phyloP scores from a whole-genome alignment of 352 stramenopile species.

The Phytophthora sojae region DNA sequence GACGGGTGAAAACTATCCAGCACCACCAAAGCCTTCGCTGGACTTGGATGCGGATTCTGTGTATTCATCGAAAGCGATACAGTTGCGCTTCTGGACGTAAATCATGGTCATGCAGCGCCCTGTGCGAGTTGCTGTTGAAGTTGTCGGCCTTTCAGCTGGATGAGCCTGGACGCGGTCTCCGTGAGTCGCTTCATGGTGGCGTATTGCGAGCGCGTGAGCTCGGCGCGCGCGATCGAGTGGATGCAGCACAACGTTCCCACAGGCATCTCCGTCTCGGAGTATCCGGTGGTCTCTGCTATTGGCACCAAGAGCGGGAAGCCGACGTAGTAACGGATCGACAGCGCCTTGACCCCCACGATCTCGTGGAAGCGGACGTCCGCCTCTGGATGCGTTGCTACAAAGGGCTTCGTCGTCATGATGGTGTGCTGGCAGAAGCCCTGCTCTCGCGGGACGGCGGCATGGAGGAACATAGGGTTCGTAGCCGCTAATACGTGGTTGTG shows the following conservation, averaged over 20 bases:
- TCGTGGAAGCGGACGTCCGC: constrained; percentile 51
- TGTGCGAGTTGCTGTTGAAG: constrained; percentile 13
- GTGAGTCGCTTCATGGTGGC: constrained; percentile 42
- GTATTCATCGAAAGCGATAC: background rate
- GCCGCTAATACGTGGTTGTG: constrained; percentile 44
- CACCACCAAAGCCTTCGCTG: background rate
- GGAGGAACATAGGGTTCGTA: constrained; percentile 29
- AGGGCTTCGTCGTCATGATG: constrained; percentile 38
- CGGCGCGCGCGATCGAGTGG: constrained; percentile 30
- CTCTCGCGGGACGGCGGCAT: constrained; percentile 35
- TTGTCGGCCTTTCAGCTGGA: constrained; percentile 41
- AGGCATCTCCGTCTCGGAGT: constrained; percentile 29
- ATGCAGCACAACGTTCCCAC: constrained; percentile 52
- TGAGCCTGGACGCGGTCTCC: constrained; percentile 34
- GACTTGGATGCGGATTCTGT: background rate
- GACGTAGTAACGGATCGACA: constrained; percentile 44
- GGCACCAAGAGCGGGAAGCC: constrained; percentile 43
- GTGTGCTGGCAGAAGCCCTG: constrained; percentile 53
- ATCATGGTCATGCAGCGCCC: constrained; percentile 1
- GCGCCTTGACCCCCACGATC: constrained; percentile 17
- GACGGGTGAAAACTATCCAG: background rate
- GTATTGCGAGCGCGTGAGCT: constrained; percentile 49
- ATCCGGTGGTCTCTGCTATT: constrained; percentile 1
- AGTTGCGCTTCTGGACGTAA: background rate
- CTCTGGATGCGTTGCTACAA: constrained; percentile 38